phyloP scores from a whole-genome alignment of 1,139 yeast species.

The Petasospora fabianii region DNA sequence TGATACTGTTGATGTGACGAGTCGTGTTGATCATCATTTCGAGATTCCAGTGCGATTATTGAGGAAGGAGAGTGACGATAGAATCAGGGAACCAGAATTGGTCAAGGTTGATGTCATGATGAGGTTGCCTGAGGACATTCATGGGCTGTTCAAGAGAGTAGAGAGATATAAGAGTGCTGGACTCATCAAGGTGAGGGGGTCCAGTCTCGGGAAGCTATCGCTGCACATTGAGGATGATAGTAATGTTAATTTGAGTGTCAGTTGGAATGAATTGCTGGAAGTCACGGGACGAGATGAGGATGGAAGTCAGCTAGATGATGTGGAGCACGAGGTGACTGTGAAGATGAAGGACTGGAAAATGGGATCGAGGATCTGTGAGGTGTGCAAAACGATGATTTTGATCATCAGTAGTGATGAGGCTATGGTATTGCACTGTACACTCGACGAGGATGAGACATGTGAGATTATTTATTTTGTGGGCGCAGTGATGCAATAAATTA shows the following conservation, averaged over 20 bases:
- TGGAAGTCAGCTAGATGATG: conserved; percentile 21
- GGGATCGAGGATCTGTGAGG: conserved; percentile 51
- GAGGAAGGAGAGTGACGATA: conserved; percentile 42
- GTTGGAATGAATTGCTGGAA: conserved; percentile 49
- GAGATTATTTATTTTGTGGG: conserved; percentile 52
- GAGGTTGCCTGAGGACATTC: conserved; percentile 46
- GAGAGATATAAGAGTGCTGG: conserved; percentile 51
- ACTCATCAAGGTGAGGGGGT: conserved; percentile 29
- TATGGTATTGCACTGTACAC: conserved; percentile 51
- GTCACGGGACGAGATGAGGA: conserved; percentile 22
- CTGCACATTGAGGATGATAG: conserved; percentile 50
- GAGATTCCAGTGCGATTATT: conserved; percentile 55
- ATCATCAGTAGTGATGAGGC: conserved; percentile 46
- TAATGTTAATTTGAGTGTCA: conserved; percentile 48
- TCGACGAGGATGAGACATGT: conserved; percentile 54
- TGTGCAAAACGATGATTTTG: conserved; percentile 50
- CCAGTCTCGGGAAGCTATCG: conserved; percentile 37
- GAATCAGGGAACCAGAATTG: conserved; percentile 47
- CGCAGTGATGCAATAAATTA: conserved; percentile 29
- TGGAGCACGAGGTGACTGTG: conserved; percentile 40
- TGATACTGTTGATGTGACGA: conserved; percentile 30
- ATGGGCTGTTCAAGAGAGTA: conserved; percentile 46
- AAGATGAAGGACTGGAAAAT: conserved; percentile 54
- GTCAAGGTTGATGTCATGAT: conserved; percentile 45
- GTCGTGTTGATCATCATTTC: conserved; percentile 50